Base-by-base conservation (phyloP, 768 basidiomycete genomes). In the Clitopilus hobsonii region DNA sequence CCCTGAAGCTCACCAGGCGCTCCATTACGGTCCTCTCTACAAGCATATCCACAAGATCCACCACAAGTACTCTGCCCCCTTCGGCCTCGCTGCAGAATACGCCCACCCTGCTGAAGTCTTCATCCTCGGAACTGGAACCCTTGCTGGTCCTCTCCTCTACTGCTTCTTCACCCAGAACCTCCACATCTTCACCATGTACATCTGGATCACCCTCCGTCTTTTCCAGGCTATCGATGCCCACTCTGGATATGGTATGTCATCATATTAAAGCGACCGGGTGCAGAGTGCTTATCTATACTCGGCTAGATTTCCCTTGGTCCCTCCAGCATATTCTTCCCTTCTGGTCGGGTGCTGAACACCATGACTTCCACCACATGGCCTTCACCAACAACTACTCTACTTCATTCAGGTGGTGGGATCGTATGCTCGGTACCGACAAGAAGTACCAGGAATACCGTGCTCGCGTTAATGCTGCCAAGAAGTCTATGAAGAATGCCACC, bases 171-270 rank as follows among this genome's bases (percentile, higher is more conserved):
- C 84, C 25, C 67, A 56, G 6, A 77, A 89, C 69, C 77, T 98
- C 48, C 97, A 99, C 76, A 92, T 99, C 64, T 62, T 94, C 63
- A 91, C 95, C 11, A 87, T 98, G 63, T 97, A 95, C 73, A 61
- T 91, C 59, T 98, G 96, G 95, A 91, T 98, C 65, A 85, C 85
- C 7, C 82, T 96, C 51, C 85, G 95, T 29, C 83, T 99, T 29
- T 97, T 94, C 86, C 97, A 99, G 66, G 95, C 96, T 30, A 85
- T 99, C 61, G 97, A 99, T 60, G 88, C 96, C 3, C 97, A 99
- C 82, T 92, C 89, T 49, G 96, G 96, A 48, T 98, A 97, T 69
- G 94, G 90, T 91, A 52, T 1, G 82, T 75, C 6, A 26, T 36
- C 24, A n/a, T 22, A 23, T 50, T 38, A 49, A 49, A 54, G 11